phyloP scores from a whole-genome alignment of 768 basidiomycete genomes.

The Naganishia randhawae region DNA sequence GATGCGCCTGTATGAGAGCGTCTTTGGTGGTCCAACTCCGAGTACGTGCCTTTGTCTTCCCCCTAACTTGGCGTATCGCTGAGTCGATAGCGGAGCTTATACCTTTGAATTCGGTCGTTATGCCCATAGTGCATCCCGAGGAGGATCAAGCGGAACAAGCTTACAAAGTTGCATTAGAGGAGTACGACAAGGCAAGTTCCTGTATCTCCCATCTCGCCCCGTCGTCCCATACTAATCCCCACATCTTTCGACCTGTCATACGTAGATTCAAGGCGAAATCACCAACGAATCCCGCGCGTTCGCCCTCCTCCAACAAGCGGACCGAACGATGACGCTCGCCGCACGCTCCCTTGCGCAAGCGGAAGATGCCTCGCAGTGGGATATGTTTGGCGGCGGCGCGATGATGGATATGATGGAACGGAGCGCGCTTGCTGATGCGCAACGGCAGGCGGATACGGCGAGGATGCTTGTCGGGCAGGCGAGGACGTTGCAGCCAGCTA shows the following conservation, averaged over 20 bases:
- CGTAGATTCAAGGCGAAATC: constrained; percentile 25
- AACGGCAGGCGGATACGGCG: constrained; percentile 21
- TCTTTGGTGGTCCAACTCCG: constrained; percentile 25
- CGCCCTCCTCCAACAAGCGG: constrained; percentile 23
- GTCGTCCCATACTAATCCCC: not conserved
- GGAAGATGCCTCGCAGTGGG: constrained; percentile 24
- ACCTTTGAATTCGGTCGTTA: not conserved
- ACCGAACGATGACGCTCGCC: constrained; percentile 16
- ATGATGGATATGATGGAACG: constrained; percentile 32
- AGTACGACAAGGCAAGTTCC: constrained; percentile 22
- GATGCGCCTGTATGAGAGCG: constrained; percentile 21
- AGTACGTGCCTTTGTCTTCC: not conserved
- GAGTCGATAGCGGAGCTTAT: not conserved
- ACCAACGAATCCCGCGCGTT: constrained; percentile 27
- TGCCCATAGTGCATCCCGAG: constrained; percentile 23
- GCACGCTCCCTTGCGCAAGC: constrained; percentile 12
- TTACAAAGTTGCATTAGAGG: constrained; percentile 9
- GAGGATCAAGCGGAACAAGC: constrained; percentile 29
- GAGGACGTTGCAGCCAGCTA: constrained; percentile 12
- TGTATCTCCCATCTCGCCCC: not conserved
- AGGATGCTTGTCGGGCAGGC: constrained; percentile 28
- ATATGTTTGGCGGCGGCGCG: constrained; percentile 30
- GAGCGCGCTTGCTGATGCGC: constrained; percentile 24
- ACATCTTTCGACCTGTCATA: not conserved
- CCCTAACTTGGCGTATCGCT: not conserved